phyloP scores from a whole-genome alignment of 441 rosid genomes.

The Iberis amara region DNA sequence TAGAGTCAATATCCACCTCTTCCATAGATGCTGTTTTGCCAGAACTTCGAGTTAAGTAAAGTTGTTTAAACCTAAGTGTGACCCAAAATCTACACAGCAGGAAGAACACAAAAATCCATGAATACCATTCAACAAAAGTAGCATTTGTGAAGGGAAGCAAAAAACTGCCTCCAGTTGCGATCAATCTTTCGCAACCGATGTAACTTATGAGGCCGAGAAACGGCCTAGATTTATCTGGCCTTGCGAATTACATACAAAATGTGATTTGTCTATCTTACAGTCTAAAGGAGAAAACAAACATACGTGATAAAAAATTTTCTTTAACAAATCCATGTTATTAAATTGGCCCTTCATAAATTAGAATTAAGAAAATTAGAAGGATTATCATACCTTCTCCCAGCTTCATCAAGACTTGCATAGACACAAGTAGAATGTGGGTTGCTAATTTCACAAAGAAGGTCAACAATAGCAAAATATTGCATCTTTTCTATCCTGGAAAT shows the following conservation, averaged over 20 bases:
- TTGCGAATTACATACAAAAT: not conserved
- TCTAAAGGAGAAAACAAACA: conserved; percentile 17
- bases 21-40: conserved; percentile 60
- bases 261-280: conserved; percentile 7
- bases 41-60: conserved; percentile 47
- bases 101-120: conserved; percentile 15
- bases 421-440: conserved; percentile 58
- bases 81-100: conserved; percentile 76
- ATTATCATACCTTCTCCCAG: conserved; percentile 68
- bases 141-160: conserved; percentile 18
- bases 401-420: conserved; percentile 80
- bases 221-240: conserved; percentile 11
- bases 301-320: conserved; percentile 5
- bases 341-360: not conserved
- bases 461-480: conserved; percentile 67
- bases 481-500: conserved; percentile 48
- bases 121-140: conserved; percentile 23
- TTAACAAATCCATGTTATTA: conserved; percentile 13
- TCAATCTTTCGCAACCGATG: conserved; percentile 16
- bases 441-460: conserved; percentile 70
- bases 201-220: conserved; percentile 16
- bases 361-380: conserved; percentile 10
- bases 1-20: conserved; percentile 62
- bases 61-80: conserved; percentile 66
- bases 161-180: conserved; percentile 18